Base-by-base conservation (phyloP, 129 eudicot genomes). In the Logfia minima region DNA sequence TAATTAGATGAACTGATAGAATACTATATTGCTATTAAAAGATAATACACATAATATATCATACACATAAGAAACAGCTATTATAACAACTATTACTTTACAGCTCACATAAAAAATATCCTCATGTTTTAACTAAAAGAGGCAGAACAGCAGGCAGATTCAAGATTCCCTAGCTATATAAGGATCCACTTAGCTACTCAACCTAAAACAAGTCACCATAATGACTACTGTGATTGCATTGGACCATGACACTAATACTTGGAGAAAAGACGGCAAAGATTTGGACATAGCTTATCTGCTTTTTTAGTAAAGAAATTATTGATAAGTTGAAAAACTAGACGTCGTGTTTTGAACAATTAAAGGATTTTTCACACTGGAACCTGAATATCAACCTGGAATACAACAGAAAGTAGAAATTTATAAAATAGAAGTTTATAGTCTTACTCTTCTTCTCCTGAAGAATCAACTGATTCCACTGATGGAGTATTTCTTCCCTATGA, bases 381-480 rank as follows among this genome's bases (percentile, higher is more conserved):
- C 23, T 14, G 37, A 39, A 34, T 23, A 56, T 37, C 14, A 71
- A 51, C 58, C 59, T 66, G 68, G 64, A 67, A 37, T 13, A 56
- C 10, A 48, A 66, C 4, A 37, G 75, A 58, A 74, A 68, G 52
- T 69, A 78, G 68, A 66, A 63, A 19, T 13, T 52, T 76, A 26
- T 23, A 29, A 35, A 70, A 29, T 9, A 75, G 21, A 28, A 41
- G 52, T 64, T 69, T 1, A 29, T 31, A 75, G 60, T 79, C 98
- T 90, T 90, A 92, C 96, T 92, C 98, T 92, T 92, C 96, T 85
- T 92, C 98, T 55, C 98, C 98, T 70, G 98, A 92, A 78, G 92
- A 92, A 82, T 90, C 96, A 72, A 92, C 76, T 9, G 98, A 92
- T 79, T 88, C 98, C 86, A 86, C 84, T 41, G 96, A 90, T 21